phyloP scores from a whole-genome alignment of 768 basidiomycete genomes.

The Tylopilus intermedius region DNA sequence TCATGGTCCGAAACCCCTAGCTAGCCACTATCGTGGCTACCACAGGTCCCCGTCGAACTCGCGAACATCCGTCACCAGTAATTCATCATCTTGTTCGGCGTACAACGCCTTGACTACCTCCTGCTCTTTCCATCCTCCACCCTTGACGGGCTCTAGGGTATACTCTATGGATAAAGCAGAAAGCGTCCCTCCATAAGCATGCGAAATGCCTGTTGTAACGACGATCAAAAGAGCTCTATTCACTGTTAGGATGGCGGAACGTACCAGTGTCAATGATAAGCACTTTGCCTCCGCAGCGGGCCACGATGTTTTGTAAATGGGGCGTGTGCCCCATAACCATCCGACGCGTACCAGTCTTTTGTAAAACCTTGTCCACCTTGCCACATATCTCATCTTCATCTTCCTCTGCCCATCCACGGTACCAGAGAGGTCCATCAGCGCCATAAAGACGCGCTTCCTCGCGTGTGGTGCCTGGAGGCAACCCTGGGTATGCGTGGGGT shows the following conservation, averaged over 20 bases:
- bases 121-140: constrained; percentile 33
- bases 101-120: constrained; percentile 35
- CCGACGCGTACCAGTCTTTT: constrained; percentile 73
- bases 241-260: not conserved
- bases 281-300: constrained; percentile 85
- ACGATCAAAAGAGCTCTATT: constrained; percentile 8
- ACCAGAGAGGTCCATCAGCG: constrained; percentile 86
- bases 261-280: constrained; percentile 94
- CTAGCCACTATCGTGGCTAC: constrained; percentile 1
- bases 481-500: constrained; percentile 65
- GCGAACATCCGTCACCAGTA: constrained; percentile 23
- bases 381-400: constrained; percentile 64
- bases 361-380: constrained; percentile 65
- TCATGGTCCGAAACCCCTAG: constrained; percentile 18
- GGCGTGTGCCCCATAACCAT: constrained; percentile 99
- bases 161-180: constrained; percentile 88
- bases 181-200: constrained; percentile 89
- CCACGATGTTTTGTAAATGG: constrained; percentile 78
- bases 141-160: constrained; percentile 59
- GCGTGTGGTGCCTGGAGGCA: constrained; percentile 59
- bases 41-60: constrained; percentile 24
- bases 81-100: constrained; percentile 29
- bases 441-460: constrained; percentile 73
- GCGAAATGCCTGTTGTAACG: constrained; percentile 67
- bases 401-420: constrained; percentile 85